Evolutionary conservation across 805 yeast genomes (phyloP), one percentile per base, ranked within the genome.

Genomic region (Isabelozyma heimii): DNA sequence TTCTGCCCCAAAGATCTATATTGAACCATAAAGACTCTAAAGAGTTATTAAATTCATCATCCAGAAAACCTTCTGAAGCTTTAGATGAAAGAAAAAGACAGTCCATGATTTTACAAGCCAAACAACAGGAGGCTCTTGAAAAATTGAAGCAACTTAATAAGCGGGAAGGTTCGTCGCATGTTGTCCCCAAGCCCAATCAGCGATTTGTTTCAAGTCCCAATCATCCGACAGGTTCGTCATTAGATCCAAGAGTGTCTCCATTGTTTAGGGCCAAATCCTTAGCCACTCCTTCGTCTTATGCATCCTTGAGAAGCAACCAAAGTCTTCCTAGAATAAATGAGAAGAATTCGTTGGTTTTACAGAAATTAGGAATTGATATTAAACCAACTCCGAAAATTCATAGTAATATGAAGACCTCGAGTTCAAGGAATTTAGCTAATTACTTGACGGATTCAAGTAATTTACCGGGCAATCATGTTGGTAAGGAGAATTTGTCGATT

Each of bases 241-340:
- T 73, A 39, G 79, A 73, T 53, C 79, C 79, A n/a, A 62, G 65
- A 47, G 51, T 43, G 20, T 61, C 59, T 17, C 61, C 73, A 2
- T 52, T 72, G 38, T 57, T 71, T 33, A 52, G 77, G 41, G 77
- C 77, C 5, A 66, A 65, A 48, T 62, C 75, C 1, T 57, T 72
- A 26, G 66, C 66, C 3, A 44, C 67, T 8, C 66, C 67, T 15
- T 49, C 65, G 8, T 56, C 66, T 2, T 55, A 58, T 45, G 57
- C 55, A 15, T 54, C 61, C 6, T 48, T 50, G 42, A 53, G 61
- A 46, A 33, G 44, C 17, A 37, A 40, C 43, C 24, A 3, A 20
- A 20, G 24, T 3, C 24, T 20, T 20, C 24, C 24, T 20, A 17
- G 46, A 38, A 14, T 50, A 6, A 58, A 55, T 47, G 67, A 62